Evolutionary conservation across 2,329 filamentous ascomycete species (phyloP), one percentile per base, ranked within the genome.

Genomic region (Capronia americana): DNA sequence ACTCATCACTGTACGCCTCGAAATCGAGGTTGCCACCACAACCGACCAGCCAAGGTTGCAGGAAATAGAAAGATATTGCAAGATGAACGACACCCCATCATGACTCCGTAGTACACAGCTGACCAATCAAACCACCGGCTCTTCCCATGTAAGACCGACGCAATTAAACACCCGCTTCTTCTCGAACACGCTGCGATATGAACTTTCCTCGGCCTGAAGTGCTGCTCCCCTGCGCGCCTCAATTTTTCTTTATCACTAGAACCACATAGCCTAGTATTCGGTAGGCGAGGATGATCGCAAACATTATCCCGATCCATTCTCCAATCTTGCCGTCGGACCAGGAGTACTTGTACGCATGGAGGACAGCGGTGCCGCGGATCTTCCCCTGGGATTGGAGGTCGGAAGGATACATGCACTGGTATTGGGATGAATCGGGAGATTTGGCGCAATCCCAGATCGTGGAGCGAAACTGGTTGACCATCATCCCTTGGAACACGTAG

Each of bases 401-500:
- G 5, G 85, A 89, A 44, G 84, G 78, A 76, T 90, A 95, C 86
- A 92, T 90, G 79, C 92, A 96, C 48, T 84, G 83, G 72, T 87
- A 92, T 17, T 26, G 20, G 0, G 77, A 78, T 0, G 74, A 67
- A 69, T 82, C 78, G 48, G 50, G 10, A 50, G 50, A 20, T 14
- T 32, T 61, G 17, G 72, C 79, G 74, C 91, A 94, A 3, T 78
- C 76, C 76, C 91, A 96, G 2, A 80, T 84, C 14, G 91, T 82
- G 20, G 85, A 70, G 0, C 81, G 80, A 76, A 96, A 95, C 79
- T 96, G 91, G 74, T 95, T 96, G 61, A 94, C 88, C 91, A 96
- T 95, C 92, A 96, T 95, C 14, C 91, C 92, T 75, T 94, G 87
- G 75, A 96, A 96, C 3, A 96, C 92, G 73, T 93, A 96, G 50